Evolutionary conservation across 1,139 yeast genomes (phyloP).

Genomic region (Blastobotrys niveus): DNA sequence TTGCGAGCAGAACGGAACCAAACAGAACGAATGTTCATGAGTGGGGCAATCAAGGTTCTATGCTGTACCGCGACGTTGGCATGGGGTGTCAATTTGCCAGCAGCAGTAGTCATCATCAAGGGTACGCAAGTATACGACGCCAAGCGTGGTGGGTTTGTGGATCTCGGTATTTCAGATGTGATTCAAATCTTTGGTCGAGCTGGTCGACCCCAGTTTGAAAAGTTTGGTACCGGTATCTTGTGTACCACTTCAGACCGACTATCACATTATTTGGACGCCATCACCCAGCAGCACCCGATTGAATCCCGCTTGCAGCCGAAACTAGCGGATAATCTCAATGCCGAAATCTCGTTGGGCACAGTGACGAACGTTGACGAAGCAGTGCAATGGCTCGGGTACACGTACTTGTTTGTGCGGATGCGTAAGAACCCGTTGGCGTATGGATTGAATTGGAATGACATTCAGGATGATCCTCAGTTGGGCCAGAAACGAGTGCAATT

Average conservation of each 20-base stretch:
- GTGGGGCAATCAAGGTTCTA: constrained; percentile 81
- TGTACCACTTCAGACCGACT: constrained; percentile 77
- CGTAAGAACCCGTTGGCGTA: constrained; percentile 87
- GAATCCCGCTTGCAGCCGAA: constrained; percentile 77
- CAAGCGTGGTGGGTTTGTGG: constrained; percentile 89
- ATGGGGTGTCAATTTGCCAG: constrained; percentile 99
- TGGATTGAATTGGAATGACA: constrained; percentile 86
- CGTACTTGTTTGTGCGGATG: constrained; percentile 92
- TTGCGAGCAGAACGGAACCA: constrained; percentile 82
- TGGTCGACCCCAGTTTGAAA: constrained; percentile 96
- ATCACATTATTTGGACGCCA: constrained; percentile 78
- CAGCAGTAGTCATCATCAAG: constrained; percentile 92
- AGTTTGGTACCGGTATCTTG: constrained; percentile 85
- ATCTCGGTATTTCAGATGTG: constrained; percentile 92
- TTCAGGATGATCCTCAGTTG: constrained; percentile 75
- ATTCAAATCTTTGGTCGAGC: constrained; percentile 99
- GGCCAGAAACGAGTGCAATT: constrained; percentile 68
- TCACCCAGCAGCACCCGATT: constrained; percentile 94
- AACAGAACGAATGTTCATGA: constrained; percentile 79
- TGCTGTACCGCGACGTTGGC: constrained; percentile 98
- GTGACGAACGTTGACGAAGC: constrained; percentile 95
- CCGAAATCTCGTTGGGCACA: constrained; percentile 92
- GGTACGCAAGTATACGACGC: constrained; percentile 97
- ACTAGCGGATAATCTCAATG: constrained; percentile 86
- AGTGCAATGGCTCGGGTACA: constrained; percentile 93